A percentile compares a stretch with the other conserved stretches of the same genome.
phyloP scores from a whole-genome alignment of 257 asterid species.

The Solanum bulbocastanum region DNA sequence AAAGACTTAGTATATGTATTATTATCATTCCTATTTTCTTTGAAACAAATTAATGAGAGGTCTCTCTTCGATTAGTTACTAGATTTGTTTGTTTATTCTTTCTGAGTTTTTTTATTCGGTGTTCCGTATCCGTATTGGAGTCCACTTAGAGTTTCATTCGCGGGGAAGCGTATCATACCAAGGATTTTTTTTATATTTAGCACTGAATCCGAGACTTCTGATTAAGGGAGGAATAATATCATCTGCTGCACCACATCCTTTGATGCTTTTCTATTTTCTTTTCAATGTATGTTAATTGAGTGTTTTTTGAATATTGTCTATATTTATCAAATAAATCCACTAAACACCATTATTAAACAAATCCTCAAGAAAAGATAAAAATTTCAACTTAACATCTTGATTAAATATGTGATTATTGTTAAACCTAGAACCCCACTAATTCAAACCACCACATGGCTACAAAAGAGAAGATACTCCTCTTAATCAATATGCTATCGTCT shows the following conservation, averaged over 20 bases:
- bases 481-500: background rate
- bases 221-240: background rate
- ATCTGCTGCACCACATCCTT: background rate
- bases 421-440: background rate
- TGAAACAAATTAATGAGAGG: background rate
- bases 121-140: too few relatives aligned
- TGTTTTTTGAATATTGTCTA: background rate
- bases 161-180: accelerated
- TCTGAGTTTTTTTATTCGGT: background rate
- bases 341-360: background rate
- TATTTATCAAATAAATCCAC: background rate
- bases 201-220: accelerated
- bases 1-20: background rate
- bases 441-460: background rate
- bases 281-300: background rate
- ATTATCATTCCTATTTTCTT: background rate
- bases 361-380: background rate
- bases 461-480: background rate
- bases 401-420: background rate
- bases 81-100: background rate
- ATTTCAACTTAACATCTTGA: background rate
- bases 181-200: too few relatives aligned
- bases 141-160: accelerated
- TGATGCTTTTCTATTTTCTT: background rate
- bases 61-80: background rate